Percentiles rank a stretch among this genome's conserved stretches.
Conservation (phyloP, 345 rosid genomes). For the Hypericum androsaemum region DNA sequence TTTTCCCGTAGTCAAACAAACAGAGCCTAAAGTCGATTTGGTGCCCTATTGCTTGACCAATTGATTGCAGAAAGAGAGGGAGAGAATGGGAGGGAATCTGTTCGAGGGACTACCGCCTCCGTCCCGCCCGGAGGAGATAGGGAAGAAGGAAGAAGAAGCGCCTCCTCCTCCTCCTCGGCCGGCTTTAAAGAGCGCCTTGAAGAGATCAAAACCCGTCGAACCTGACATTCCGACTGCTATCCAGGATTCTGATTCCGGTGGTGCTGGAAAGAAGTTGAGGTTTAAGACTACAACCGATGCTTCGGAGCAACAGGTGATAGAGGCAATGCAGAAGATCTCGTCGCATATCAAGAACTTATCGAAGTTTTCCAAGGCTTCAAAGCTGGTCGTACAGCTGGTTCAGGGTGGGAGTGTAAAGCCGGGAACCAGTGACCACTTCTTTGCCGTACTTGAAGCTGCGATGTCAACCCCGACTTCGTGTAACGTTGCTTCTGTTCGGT, state of each 20-base stretch:
- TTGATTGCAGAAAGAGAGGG: no score
- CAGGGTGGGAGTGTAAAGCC: conserved; percentile 90
- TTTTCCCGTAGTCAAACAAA: no score
- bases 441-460: conserved; percentile 75
- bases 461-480: conserved; percentile 63
- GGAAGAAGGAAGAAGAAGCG: no score
- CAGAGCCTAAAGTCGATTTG: no score
- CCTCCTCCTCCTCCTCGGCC: conserved; percentile 34
- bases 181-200: conserved; percentile 66
- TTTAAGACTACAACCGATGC: conserved; percentile 88
- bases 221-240: not conserved
- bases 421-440: conserved; percentile 56
- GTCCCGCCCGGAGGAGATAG: no score
- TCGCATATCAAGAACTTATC: conserved; percentile 68
- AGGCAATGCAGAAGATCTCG: conserved; percentile 91
- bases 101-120: no score
- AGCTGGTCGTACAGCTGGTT: conserved; percentile 79
- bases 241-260: conserved; percentile 9
- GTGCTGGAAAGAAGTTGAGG: conserved; percentile 40
- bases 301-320: conserved; percentile 66
- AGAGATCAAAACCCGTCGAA: conserved; percentile 50
- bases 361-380: conserved; percentile 82
- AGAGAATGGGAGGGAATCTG: no score
- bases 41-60: no score
- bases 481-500: conserved; percentile 62